phyloP scores from a whole-genome alignment of 805 yeast genomes.

The Wickerhamiella sergipiensis region DNA sequence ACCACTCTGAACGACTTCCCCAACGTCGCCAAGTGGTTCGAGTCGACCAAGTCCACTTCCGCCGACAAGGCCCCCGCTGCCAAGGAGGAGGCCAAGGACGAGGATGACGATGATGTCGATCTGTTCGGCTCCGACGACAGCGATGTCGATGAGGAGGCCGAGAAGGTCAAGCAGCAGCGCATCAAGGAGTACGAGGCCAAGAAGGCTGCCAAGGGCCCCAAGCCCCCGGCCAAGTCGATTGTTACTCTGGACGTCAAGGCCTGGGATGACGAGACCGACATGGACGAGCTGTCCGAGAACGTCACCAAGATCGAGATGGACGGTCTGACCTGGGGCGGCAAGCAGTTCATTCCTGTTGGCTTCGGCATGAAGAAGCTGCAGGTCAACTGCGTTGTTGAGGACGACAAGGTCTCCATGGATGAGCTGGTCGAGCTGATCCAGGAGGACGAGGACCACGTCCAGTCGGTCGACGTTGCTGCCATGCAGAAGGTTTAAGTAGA shows the following conservation, averaged over 20 bases:
- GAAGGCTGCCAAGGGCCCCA: conserved; percentile 94
- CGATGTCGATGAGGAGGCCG: conserved; percentile 93
- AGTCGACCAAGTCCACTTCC: conserved; percentile 51
- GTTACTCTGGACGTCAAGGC: conserved; percentile 98
- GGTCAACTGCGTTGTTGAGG: conserved; percentile 96
- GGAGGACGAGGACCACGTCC: conserved; percentile 98
- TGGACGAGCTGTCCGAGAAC: conserved; percentile 74
- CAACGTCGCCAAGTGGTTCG: conserved; percentile 92
- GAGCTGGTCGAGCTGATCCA: conserved; percentile 62
- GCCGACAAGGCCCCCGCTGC: conserved; percentile 58
- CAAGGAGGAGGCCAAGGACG: conserved; percentile 53
- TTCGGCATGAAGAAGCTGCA: conserved; percentile 99
- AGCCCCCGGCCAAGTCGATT: conserved; percentile 96
- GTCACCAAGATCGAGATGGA: conserved; percentile 79
- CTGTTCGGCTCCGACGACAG: conserved; percentile 91
- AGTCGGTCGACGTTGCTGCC: conserved; percentile 97
- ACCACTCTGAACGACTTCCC: conserved; percentile 62
- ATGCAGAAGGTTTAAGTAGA: conserved; percentile 80
- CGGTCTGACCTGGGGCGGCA: conserved; percentile 98
- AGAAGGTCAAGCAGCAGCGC: conserved; percentile 93
- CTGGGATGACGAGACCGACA: conserved; percentile 99
- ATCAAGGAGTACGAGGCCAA: conserved; percentile 94
- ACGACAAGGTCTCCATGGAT: conserved; percentile 84
- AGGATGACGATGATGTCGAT: conserved; percentile 84
- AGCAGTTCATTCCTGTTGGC: conserved; percentile 92